A percentile compares a stretch with the other conserved stretches of the same genome.
Conservation (phyloP, 2,329 filamentous ascomycete species). For the Sclerotinia minor region DNA sequence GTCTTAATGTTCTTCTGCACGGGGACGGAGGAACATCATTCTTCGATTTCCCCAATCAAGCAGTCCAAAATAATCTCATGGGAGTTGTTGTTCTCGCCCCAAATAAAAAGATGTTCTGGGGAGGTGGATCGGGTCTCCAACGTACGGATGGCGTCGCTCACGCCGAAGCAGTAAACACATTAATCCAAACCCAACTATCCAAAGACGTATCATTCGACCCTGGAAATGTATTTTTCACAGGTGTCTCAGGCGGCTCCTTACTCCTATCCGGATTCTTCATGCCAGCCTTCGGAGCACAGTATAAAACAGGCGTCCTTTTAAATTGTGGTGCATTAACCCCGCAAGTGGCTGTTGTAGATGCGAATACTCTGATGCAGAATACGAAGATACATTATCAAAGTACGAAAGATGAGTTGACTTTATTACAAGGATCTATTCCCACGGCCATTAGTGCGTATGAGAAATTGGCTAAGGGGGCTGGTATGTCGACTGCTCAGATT, state of each 20-base stretch:
- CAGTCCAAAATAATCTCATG: conserved; percentile 76
- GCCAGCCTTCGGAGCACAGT: conserved; percentile 47
- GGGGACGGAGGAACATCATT: conserved; percentile 61
- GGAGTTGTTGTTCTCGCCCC: conserved; percentile 68
- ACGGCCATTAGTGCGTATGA: conserved; percentile 53
- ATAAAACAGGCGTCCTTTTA: conserved; percentile 51
- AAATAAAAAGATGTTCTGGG: conserved; percentile 58
- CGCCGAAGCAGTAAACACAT: conserved; percentile 55
- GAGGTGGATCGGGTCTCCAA: conserved; percentile 52
- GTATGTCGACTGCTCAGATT: conserved; percentile 48
- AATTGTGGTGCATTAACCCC: conserved; percentile 57
- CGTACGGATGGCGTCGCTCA: conserved; percentile 58
- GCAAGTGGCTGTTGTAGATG: conserved; percentile 52
- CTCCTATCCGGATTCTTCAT: conserved; percentile 59
- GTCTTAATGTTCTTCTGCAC: conserved; percentile 59
- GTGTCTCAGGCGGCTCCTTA: conserved; percentile 56
- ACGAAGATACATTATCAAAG: conserved; percentile 59
- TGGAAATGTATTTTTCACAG: conserved; percentile 56
- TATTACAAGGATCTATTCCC: conserved; percentile 51
- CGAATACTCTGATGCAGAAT: conserved; percentile 45
- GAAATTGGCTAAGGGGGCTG: conserved; percentile 47
- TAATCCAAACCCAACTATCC: conserved; percentile 52
- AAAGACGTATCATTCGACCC: conserved; percentile 55
- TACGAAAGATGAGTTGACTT: conserved; percentile 52
- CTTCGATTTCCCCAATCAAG: conserved; percentile 78